phyloP scores from a whole-genome alignment of 176 grass and related monocot species.

The Cenchrus fungigraminus region DNA sequence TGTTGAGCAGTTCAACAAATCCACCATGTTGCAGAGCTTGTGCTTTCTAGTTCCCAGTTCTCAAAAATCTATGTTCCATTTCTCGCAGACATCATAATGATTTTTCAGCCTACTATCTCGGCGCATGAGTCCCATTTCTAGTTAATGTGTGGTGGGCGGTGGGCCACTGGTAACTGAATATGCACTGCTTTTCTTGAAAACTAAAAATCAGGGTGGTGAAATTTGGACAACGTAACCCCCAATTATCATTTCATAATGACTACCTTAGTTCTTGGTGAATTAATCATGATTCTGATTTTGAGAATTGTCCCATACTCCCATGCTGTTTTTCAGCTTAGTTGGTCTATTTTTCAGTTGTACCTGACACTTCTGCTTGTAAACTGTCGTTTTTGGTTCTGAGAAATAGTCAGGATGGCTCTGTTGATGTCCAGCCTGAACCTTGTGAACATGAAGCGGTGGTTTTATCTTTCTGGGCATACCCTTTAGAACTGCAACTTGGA shows the following conservation, averaged over 20 bases:
- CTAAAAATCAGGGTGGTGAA: neutral
- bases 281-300: too few relatives aligned
- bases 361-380: too few relatives aligned
- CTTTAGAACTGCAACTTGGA: too few relatives aligned
- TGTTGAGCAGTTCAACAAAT: neutral
- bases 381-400: too few relatives aligned
- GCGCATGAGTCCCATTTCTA: neutral
- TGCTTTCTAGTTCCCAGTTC: neutral
- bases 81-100: neutral
- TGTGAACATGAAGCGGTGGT: too few relatives aligned
- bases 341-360: too few relatives aligned
- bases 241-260: neutral
- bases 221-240: neutral
- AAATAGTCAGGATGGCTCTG: too few relatives aligned
- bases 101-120: neutral
- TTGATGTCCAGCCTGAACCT: too few relatives aligned
- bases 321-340: too few relatives aligned
- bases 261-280: neutral
- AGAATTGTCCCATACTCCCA: too few relatives aligned
- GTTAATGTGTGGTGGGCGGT: neutral
- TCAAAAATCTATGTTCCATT: neutral
- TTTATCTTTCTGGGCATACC: too few relatives aligned
- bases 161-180: neutral
- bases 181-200: neutral
- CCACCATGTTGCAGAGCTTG: neutral